Base-by-base conservation (phyloP, 1,284 basidiomycete genomes). In the Sporisorium iseilematis-ciliati region DNA sequence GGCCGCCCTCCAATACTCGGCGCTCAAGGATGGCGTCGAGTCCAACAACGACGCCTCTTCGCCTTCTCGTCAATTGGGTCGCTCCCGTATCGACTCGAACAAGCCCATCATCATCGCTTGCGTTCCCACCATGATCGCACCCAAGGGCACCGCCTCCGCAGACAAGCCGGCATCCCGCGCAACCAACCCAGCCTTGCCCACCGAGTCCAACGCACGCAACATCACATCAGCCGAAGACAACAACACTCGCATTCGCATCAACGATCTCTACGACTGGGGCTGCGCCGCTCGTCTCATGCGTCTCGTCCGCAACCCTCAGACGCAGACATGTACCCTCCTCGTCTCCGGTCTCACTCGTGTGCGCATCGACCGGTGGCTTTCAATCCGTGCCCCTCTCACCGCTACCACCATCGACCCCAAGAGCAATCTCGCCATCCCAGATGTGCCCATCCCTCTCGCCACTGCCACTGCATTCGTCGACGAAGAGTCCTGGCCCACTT, bases 261-360 rank as follows among this genome's bases (percentile, higher is more conserved):
- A 77, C 31, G 75, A 76, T 41, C 74, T 82, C 31, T 73, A 70
- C 59, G 72, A 77, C 25, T 85, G 82, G 81, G 82, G 80, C 11
- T 82, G 78, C 45, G 82, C 79, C 3, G 82, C 78, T 21, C 77
- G 82, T 14, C 79, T 85, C 21, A 55, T 85, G 54, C 80, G 82
- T 46, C 66, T 85, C 11, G 76, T 79, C 11, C 79, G 82, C 58
- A 79, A 80, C 53, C 83, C 82, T 7, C 65, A 79, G 50, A 77
- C 63, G 7, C 78, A 84, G 56, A 81, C 78, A 18, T 83, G 82
- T 56, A 82, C 82, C 11, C 67, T 85, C 12, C 61, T 80, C 43
- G 67, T 85, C 31, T 83, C 81, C 0, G 83, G 83, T 43, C 54
- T 85, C 40, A 64, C 67, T 18, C 79, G 83, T 25, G 70, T 83